Percentiles rank a stretch among this genome's conserved stretches.
phyloP scores from a whole-genome alignment of 1,139 yeast species.

The Pichia sp. region DNA sequence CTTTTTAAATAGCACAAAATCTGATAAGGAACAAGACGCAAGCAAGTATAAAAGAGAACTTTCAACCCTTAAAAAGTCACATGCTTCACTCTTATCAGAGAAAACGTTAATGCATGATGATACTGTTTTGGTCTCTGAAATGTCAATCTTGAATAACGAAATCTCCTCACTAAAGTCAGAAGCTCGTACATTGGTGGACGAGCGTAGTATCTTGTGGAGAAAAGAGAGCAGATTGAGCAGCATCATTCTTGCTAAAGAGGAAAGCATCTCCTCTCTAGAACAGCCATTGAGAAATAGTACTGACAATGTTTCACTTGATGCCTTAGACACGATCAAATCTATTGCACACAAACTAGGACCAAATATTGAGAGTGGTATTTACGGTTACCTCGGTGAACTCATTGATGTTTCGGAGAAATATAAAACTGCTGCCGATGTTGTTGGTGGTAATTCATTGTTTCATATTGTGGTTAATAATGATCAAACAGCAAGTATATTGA shows the following conservation, averaged over 20 bases:
- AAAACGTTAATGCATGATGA: constrained; percentile 4
- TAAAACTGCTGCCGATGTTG: constrained; percentile 78
- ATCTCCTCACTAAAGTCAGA: constrained; percentile 32
- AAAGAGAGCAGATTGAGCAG: constrained; percentile 61
- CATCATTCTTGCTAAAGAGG: constrained; percentile 45
- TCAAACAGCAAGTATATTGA: constrained; percentile 68
- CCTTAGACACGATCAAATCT: constrained; percentile 58
- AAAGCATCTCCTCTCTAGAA: constrained; percentile 51
- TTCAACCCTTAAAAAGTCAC: background rate
- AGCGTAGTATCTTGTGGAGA: constrained; percentile 72
- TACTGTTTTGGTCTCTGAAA: constrained; percentile 10
- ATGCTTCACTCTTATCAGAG: background rate
- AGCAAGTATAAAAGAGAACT: constrained; percentile 10
- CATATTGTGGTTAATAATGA: constrained; percentile 89
- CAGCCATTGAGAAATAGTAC: constrained; percentile 61
- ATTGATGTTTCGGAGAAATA: constrained; percentile 77
- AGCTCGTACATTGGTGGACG: constrained; percentile 48
- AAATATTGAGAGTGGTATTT: constrained; percentile 40
- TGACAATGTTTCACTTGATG: constrained; percentile 65
- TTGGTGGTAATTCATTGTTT: constrained; percentile 82
- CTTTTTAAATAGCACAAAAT: constrained; percentile 30
- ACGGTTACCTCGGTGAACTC: constrained; percentile 81
- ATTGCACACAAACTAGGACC: constrained; percentile 53
- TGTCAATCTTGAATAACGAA: constrained; percentile 16
- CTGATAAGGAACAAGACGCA: constrained; percentile 22